Evolutionary conservation across 192 early-diverging fungal species (phyloP).

Genomic region (Phlyctochytrium arcticum): DNA sequence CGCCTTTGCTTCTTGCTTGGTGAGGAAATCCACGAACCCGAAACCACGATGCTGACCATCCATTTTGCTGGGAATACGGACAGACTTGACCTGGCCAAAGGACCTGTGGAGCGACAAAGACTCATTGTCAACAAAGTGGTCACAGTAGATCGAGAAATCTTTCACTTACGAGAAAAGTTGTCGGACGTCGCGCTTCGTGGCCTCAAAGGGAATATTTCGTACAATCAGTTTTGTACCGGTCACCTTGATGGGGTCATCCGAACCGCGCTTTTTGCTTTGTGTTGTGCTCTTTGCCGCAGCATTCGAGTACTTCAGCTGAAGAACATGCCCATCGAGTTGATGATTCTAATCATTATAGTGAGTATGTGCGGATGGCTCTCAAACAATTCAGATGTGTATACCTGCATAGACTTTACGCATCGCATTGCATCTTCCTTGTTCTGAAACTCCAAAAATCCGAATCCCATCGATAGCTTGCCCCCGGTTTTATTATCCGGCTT

Average conservation of each 20-base stretch:
- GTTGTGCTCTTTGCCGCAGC: slow-evolving; percentile 43
- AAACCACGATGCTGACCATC: slow-evolving; percentile 94
- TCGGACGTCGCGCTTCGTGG: slow-evolving; percentile 89
- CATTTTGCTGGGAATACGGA: slow-evolving; percentile 92
- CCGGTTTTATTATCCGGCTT: slow-evolving; percentile 85
- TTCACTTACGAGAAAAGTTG: slow-evolving; percentile 73
- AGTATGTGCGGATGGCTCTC: slow-evolving; percentile 73
- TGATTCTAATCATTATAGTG: slow-evolving; percentile 39
- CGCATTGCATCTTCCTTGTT: slow-evolving; percentile 73
- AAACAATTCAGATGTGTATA: slow-evolving; percentile 60
- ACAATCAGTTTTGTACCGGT: slow-evolving; percentile 84
- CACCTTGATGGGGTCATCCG: slow-evolving; percentile 53
- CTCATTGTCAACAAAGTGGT: background rate
- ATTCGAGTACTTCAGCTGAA: slow-evolving; percentile 91
- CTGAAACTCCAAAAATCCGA: slow-evolving; percentile 94
- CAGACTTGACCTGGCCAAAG: slow-evolving; percentile 92
- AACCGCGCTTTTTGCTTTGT: slow-evolving; percentile 7
- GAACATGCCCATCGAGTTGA: slow-evolving; percentile 79
- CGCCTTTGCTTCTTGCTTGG: slow-evolving; percentile 89
- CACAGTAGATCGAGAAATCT: background rate
- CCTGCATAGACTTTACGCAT: slow-evolving; percentile 86
- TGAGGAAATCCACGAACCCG: slow-evolving; percentile 96
- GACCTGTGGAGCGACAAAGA: slow-evolving; percentile 45
- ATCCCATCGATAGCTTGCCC: slow-evolving; percentile 87
- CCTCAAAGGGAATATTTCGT: slow-evolving; percentile 96